A percentile compares a stretch with the other conserved stretches of the same genome.
Evolutionary conservation across 768 basidiomycete species (phyloP).

Genomic region (Phylloporus sp.): DNA sequence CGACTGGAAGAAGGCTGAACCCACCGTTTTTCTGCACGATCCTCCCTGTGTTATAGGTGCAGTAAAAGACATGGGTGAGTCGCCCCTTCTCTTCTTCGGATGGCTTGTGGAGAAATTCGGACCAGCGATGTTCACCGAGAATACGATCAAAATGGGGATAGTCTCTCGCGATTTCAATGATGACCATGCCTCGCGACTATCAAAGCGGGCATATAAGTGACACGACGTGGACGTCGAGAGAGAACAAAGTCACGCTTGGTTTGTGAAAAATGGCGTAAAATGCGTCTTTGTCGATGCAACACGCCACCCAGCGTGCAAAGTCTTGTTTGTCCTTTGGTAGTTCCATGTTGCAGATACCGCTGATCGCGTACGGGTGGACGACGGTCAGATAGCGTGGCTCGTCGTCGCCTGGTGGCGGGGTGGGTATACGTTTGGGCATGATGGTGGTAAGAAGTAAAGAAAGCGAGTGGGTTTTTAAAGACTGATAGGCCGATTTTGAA

Average conservation of each 20-base stretch:
- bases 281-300: slow-evolving; percentile 31
- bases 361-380: slow-evolving; percentile 39
- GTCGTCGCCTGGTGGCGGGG: slow-evolving; percentile 41
- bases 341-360: slow-evolving; percentile 38
- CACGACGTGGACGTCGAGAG: not conserved
- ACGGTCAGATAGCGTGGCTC: slow-evolving; percentile 44
- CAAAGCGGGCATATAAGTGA: not conserved
- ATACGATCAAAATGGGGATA: slow-evolving; percentile 31
- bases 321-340: slow-evolving; percentile 32
- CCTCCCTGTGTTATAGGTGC: slow-evolving; percentile 34
- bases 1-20: slow-evolving; percentile 5
- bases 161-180: slow-evolving; percentile 37
- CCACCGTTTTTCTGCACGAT: slow-evolving; percentile 43
- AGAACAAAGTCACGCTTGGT: slow-evolving; percentile 35
- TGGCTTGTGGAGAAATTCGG: slow-evolving; percentile 34
- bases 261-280: slow-evolving; percentile 42
- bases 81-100: slow-evolving; percentile 25
- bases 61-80: slow-evolving; percentile 37
- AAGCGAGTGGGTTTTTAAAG: not conserved
- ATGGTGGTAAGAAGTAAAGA: slow-evolving; percentile 1
- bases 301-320: slow-evolving; percentile 42
- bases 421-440: slow-evolving; percentile 40
- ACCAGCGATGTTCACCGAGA: slow-evolving; percentile 42
- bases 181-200: slow-evolving; percentile 42
- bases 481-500: not conserved